These are phyloP conservation scores for Fusarium subglutinans DNA, from an alignment of 2,329 filamentous ascomycete genomes.

Conservation along the genomic window DNA sequence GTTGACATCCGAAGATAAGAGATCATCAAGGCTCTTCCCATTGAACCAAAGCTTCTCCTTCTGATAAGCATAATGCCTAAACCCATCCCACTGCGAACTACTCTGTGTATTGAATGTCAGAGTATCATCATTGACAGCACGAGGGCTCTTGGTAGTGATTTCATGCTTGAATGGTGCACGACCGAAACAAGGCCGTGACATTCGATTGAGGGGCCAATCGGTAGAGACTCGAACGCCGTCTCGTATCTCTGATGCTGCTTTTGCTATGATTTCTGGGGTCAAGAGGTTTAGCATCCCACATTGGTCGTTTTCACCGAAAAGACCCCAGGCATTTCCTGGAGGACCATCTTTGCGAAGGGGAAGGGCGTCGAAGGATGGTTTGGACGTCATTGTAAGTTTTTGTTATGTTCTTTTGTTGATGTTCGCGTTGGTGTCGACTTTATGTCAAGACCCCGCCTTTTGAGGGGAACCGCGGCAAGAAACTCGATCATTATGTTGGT, in stretches of 20 bases:
- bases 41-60: slow-evolving; percentile 48
- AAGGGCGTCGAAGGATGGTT: slow-evolving; percentile 54
- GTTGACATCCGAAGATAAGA: slow-evolving; percentile 47
- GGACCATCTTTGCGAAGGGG: slow-evolving; percentile 61
- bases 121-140: slow-evolving; percentile 47
- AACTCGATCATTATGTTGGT: background rate
- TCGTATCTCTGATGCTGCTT: slow-evolving; percentile 43
- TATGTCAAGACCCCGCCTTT: background rate
- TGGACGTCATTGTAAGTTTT: background rate
- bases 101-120: slow-evolving; percentile 50
- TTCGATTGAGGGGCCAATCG: slow-evolving; percentile 48
- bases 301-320: slow-evolving; percentile 61
- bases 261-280: slow-evolving; percentile 46
- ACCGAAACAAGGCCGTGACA: slow-evolving; percentile 48
- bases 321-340: slow-evolving; percentile 64
- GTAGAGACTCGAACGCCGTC: slow-evolving; percentile 46
- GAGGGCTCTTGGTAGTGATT: slow-evolving; percentile 39
- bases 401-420: background rate
- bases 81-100: slow-evolving; percentile 53
- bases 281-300: slow-evolving; percentile 65
- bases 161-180: slow-evolving; percentile 44
- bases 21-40: slow-evolving; percentile 53
- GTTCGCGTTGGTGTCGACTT: background rate
- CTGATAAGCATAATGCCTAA: slow-evolving; percentile 52
- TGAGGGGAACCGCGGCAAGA: slow-evolving; percentile 10